Conservation (phyloP, 345 rosid species). For the Melaleuca alternifolia region DNA sequence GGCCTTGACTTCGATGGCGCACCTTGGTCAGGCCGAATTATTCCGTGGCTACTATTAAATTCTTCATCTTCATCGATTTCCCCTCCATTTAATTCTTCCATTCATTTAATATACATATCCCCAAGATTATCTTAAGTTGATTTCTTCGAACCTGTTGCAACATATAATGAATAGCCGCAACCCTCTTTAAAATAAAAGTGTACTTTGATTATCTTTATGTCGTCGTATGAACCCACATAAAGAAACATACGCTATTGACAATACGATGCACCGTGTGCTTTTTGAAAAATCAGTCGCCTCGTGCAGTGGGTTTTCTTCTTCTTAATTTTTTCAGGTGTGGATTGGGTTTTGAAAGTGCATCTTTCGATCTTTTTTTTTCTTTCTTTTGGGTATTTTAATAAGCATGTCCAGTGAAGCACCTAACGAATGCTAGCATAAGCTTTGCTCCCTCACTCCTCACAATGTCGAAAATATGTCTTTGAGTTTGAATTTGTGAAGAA, state of each 20-base stretch:
- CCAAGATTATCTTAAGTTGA: background rate
- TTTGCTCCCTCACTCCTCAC: background rate
- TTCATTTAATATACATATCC: background rate
- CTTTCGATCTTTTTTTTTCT: too few relatives aligned
- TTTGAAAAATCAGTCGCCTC: background rate
- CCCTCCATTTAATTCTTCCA: background rate
- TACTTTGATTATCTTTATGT: background rate
- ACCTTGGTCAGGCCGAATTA: background rate
- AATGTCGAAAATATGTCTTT: background rate
- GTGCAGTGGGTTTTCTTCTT: background rate
- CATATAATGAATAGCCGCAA: background rate
- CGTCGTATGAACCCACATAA: background rate
- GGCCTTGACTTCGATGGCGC: background rate
- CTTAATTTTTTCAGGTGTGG: background rate
- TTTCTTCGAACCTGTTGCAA: background rate
- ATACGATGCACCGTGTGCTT: background rate
- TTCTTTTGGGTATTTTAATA: background rate
- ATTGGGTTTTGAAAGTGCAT: too few relatives aligned
- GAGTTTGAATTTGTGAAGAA: background rate
- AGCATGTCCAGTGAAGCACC: too few relatives aligned
- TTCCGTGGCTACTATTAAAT: background rate
- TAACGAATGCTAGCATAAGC: background rate
- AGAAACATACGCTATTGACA: background rate
- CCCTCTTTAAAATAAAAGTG: background rate
- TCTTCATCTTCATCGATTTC: background rate